Conservation (phyloP, 176 grass and related monocot species). For the Saccharum spontaneum region DNA sequence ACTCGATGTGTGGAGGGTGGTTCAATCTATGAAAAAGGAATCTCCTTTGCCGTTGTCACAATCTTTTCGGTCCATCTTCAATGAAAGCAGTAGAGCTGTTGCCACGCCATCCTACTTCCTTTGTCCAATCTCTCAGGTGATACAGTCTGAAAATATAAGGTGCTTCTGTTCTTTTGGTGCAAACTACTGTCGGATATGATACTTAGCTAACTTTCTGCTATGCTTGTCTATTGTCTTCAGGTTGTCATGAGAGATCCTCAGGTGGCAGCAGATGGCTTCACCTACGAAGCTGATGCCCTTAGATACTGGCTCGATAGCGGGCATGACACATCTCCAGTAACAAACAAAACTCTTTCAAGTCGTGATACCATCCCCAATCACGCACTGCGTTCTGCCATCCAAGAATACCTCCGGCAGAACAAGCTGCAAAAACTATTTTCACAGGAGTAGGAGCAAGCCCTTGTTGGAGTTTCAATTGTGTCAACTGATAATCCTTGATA, state of each 20-base stretch:
- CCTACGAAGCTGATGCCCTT: constrained; percentile 59
- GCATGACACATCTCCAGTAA: constrained; percentile 52
- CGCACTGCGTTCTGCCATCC: constrained; percentile 55
- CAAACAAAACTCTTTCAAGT: constrained; percentile 34
- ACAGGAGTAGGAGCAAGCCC: neutral
- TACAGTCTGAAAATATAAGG: neutral
- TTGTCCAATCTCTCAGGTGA: constrained; percentile 59
- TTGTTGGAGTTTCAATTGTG: neutral
- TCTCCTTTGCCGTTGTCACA: neutral
- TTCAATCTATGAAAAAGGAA: constrained; percentile 52
- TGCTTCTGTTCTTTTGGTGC: neutral
- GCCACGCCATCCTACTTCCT: constrained; percentile 51
- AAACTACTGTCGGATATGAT: no score
- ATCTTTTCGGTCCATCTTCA: neutral
- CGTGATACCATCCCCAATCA: constrained; percentile 47
- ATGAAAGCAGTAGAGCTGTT: constrained; percentile 11
- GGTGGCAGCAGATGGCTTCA: constrained; percentile 64
- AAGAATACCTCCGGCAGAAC: constrained; percentile 48
- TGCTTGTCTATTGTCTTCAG: constrained; percentile 33
- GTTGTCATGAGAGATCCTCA: constrained; percentile 64
- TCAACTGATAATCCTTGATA: neutral
- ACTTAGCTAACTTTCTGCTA: neutral
- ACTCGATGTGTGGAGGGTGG: constrained; percentile 44
- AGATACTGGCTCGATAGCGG: constrained; percentile 53
- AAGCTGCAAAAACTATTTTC: neutral